Evolutionary conservation across 768 basidiomycete species (phyloP), one percentile per base, ranked within the genome.

Genomic region (Mycena haematopus): DNA sequence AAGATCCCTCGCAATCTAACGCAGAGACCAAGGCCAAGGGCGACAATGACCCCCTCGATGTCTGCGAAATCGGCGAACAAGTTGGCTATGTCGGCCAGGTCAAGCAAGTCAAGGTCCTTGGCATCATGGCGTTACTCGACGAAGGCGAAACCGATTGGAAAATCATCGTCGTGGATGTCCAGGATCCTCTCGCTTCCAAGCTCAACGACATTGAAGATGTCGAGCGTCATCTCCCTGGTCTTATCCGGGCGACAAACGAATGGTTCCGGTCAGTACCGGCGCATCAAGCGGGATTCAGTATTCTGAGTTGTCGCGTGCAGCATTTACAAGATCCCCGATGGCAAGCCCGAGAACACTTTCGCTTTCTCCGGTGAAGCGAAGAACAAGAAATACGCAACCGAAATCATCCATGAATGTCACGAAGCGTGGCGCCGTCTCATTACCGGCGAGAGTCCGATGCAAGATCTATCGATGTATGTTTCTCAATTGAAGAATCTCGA

Each of bases 101-200:
- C 77, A 99, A 99, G 83, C 97, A 98, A 78, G 97, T 99, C 87
- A 99, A 99, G 84, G 92, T 99, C 68, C 93, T 99, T 72, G 97
- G 97, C 65, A 96, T 99, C 86, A 99, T 99, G 96, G 97, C 97
- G 60, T 84, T 99, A 61, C 89, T 99, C 69, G 97, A 99, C 74
- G 97, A 99, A 76, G 97, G 97, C 71, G 97, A 99, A 83, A 99
- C 97, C 68, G 97, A 99, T 83, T 99, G 97, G 97, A 99, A 99
- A 80, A 93, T 99, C 81, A 87, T 99, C 78, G 97, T 96, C 75
- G 94, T 99, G 68, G 97, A 99, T 75, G 86, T 97, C 65, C 86
- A 87, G 69, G 97, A 99, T 75, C 96, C 97, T 45, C 89, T 99
- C 64, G 97, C 97, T 17, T 83, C 92, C 74, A 93, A 96, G 78